Base-by-base conservation (phyloP, 306 rosid species). In the Cyclanthera cordifolia region DNA sequence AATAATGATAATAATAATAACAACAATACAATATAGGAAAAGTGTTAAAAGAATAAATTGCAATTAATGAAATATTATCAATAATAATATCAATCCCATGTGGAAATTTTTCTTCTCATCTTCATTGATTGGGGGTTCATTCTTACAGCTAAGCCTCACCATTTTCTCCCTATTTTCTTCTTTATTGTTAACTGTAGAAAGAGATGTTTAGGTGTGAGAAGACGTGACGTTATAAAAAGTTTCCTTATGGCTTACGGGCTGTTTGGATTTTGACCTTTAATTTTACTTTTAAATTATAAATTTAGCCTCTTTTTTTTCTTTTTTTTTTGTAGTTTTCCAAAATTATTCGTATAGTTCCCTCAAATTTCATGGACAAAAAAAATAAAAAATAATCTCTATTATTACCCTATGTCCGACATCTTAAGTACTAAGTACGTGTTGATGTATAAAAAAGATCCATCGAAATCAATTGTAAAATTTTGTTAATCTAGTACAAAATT, bases 131-230 rank as follows among this genome's bases (percentile, higher is more conserved):
- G 50, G 32, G 30, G 50, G 0, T 37, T 19, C 14, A n/a, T 34
- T 61, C 50, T 37, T 20, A 19, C 51, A 61, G 51, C 69, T 63
- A 41, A 63, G 50, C 0, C 13, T 13, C 41, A 15, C 63, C 17
- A 11, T 34, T 59, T 34, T 34, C 16, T 5, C 3, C 0, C 9
- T 52, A 7, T 19, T 7, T 52, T 52, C 20, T 47, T 47, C 8
- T 15, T 58, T 4, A 13, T 39, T 20, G 50, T 41, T 63, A 63
- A 63, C 20, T 12, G 17, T 19, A 14, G 69, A 63, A 63, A 63
- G 17, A 63, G 51, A 63, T 63, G 19, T 63, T 41, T 63, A 6
- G 51, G 69, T 63, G 19, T 41, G 69, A 63, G 69, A 63, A 63
- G 17, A 63, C 51, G 69, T 41, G 43, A 41, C 52, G 52, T 63